Evolutionary conservation across 805 yeast species (phyloP), one percentile per base, ranked within the genome.

Genomic region (Nakazawaea ishiwadae): DNA sequence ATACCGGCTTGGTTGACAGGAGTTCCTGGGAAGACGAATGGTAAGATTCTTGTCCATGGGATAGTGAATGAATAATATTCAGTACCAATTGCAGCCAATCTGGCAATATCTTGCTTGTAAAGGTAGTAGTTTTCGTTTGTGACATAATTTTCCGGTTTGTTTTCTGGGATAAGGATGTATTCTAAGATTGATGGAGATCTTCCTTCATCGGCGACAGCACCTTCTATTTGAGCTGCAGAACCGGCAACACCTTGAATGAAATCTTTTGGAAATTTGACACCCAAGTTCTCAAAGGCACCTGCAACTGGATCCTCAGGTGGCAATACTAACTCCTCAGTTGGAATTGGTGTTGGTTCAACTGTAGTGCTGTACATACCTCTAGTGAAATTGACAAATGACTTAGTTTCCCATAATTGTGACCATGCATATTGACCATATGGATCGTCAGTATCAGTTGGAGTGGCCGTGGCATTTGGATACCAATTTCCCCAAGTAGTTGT

Each of bases 201-300:
- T 7, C 63, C 62, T 40, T 62, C 63, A 23, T 53, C 62, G 20
- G 56, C 55, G 21, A 55, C 52, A 7, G 68, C 65, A 17, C 66
- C 67, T 49, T 63, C 68, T 35, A 61, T 54, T 48, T 63, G 68
- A 19, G 57, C 53, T 12, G 65, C 63, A 15, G 65, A 55, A 11
- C 62, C 56, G 10, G 63, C 63, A 44, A 59, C 59, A 3, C 66
- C 66, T 47, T 51, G 43, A 23, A 54, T 21, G 23, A 55, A 54
- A 19, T 33, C 39, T 14, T 24, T 19, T 5, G 46, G 41, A n/a
- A 44, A 40, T 15, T 31, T 35, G 16, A 31, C 11, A 14, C 37
- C 44, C 15, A 27, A 18, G 20, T 39, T 31, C 3, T 21, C 30
- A 16, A 40, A 40, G 4, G 43, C 38, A 6, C 19, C 21, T 14